phyloP scores from a whole-genome alignment of 2,329 filamentous ascomycete species.

The Trichoderma breve region DNA sequence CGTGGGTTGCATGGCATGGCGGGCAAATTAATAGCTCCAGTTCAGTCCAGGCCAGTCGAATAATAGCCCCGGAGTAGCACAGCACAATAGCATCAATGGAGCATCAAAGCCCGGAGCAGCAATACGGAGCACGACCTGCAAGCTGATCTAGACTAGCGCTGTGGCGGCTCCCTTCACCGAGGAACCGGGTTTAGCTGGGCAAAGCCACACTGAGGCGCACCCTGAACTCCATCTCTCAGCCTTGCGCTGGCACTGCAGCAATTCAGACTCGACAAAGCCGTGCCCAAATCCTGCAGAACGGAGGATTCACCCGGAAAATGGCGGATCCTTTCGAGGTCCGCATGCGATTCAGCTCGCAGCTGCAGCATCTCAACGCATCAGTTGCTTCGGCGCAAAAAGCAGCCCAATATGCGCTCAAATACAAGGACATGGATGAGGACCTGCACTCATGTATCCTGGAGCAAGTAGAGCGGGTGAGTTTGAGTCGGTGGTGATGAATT shows the following conservation, averaged over 20 bases:
- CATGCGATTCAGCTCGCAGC: constrained; percentile 89
- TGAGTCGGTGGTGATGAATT: background rate
- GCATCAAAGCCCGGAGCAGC: background rate
- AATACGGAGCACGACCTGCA: constrained; percentile 2
- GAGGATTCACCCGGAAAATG: constrained; percentile 37
- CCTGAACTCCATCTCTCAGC: background rate
- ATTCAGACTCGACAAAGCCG: constrained; percentile 8
- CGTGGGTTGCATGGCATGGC: constrained; percentile 2
- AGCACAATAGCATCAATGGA: background rate
- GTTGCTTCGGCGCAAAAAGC: constrained; percentile 88
- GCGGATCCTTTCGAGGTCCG: constrained; percentile 95
- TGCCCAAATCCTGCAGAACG: background rate
- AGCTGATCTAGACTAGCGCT: constrained; percentile 2
- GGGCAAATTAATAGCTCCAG: background rate
- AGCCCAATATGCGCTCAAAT: constrained; percentile 90
- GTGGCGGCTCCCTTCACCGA: constrained; percentile 12
- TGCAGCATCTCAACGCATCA: constrained; percentile 88
- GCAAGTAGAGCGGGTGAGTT: constrained; percentile 74
- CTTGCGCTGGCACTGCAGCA: constrained; percentile 2
- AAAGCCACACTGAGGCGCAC: constrained; percentile 13
- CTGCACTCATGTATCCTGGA: constrained; percentile 96
- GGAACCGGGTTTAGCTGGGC: background rate
- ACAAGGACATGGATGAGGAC: constrained; percentile 94
- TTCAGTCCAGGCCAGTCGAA: background rate
- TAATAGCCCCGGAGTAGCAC: background rate